phyloP scores from a whole-genome alignment of 176 grass and related monocot genomes.

The Microstegium vimineum region DNA sequence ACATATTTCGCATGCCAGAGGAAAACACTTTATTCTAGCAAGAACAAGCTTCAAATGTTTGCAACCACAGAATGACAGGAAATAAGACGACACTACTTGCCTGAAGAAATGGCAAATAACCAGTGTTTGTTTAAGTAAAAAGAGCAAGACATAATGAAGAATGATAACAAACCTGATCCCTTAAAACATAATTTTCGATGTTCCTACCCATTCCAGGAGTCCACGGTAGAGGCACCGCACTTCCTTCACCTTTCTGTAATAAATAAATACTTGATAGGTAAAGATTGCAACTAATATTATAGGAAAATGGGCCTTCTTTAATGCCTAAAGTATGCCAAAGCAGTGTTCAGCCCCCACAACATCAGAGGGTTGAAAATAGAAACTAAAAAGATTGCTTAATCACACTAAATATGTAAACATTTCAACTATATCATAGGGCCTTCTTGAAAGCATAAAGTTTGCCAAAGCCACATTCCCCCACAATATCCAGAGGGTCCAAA shows the following conservation, averaged over 20 bases:
- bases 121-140: not conserved
- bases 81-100: not conserved
- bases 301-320: not conserved
- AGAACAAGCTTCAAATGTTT: not conserved
- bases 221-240: slow-evolving; percentile 39
- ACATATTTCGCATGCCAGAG: not conserved
- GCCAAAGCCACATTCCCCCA: not conserved
- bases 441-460: not conserved
- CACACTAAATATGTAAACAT: not conserved
- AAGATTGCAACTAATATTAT: not conserved
- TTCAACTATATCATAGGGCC: not conserved
- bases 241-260: slow-evolving; percentile 72
- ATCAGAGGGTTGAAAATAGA: not conserved
- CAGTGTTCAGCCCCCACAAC: not conserved
- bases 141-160: not conserved
- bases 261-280: slow-evolving; percentile 19
- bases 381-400: not conserved
- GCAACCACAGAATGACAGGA: not conserved
- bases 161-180: slow-evolving; percentile 72
- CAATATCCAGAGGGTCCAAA: not conserved
- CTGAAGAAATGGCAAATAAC: not conserved
- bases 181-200: slow-evolving; percentile 88
- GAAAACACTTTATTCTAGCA: not conserved
- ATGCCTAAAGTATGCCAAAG: not conserved
- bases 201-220: slow-evolving; percentile 80